Base-by-base conservation (phyloP, 2,329 filamentous ascomycete species). In the Didymella exigua region DNA sequence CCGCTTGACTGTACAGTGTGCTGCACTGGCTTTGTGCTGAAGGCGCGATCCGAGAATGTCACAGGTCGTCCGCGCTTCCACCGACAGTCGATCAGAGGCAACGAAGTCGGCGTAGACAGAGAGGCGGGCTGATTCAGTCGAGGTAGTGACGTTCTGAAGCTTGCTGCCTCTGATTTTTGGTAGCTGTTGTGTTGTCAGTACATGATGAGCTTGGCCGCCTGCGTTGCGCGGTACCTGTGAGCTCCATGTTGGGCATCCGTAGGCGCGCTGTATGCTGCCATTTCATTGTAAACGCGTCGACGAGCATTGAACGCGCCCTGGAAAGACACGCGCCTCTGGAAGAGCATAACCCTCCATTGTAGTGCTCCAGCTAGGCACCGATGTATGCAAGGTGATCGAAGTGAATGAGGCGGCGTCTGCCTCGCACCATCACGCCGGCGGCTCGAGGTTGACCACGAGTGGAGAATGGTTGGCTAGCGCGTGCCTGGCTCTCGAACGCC, bases 261-360 rank as follows among this genome's bases (percentile, higher is more conserved):
- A 30, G 18, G 50, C 42, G 53, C 46, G 37, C 47, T 54, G 45
- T 49, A 38, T 21, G 31, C 27, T 45, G 50, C 45, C 41, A 59
- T 58, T 44, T 62, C 54, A 62, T 53, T 31, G 61, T 49, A 49
- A 47, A 48, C 61, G 49, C 59, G 59, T 59, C 56, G 57, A 42
- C 38, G 43, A 38, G 54, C 36, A 48, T 57, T 41, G 55, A 61
- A 62, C 61, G 62, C 69, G 65, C 65, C 61, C 53, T 59, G 53
- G 41, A 65, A 49, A 52, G 64, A 59, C 63, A 60, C 67, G 66
- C 70, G 59, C 64, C 56, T 62, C 62, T 56, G 62, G 63, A 57
- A 60, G 58, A 67, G 67, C 71, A 75, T 74, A 61, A 58, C 66
- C 58, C 68, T 71, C 72, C 71, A 75, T 75, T 54, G 61, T 66